Percentiles rank a stretch among this genome's conserved stretches.
These are phyloP conservation scores for Hymenoscyphus infarciens DNA, from an alignment of 2,329 filamentous ascomycete species.

Conservation along the genomic window DNA sequence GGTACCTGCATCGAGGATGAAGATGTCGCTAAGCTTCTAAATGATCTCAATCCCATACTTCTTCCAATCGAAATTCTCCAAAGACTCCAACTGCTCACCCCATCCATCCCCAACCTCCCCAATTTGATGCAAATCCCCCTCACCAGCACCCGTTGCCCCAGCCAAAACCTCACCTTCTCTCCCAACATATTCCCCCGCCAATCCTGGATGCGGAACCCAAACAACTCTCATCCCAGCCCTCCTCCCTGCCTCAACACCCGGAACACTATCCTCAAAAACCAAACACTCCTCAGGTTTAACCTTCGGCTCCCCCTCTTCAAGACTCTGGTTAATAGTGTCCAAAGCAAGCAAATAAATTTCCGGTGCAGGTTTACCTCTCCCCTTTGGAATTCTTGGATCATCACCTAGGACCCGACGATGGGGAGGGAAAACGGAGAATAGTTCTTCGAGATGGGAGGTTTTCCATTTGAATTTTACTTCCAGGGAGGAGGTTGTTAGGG, in stretches of 20 bases:
- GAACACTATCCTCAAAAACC: conserved; percentile 94
- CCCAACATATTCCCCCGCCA: conserved; percentile 72
- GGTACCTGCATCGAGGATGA: too few species aligned
- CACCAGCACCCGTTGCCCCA: conserved; percentile 54
- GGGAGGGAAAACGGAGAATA: conserved; percentile 63
- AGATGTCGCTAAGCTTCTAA: neutral
- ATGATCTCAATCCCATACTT: conserved; percentile 52
- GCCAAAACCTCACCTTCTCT: conserved; percentile 80
- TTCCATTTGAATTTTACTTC: conserved; percentile 40
- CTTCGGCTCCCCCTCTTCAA: conserved; percentile 57
- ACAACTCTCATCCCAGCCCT: conserved; percentile 92
- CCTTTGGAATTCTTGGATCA: conserved; percentile 69
- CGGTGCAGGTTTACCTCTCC: conserved; percentile 88
- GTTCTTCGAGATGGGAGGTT: conserved; percentile 48
- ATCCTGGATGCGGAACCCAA: conserved; percentile 81
- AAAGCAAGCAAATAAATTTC: conserved; percentile 92
- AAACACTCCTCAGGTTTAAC: conserved; percentile 84
- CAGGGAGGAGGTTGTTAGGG: conserved; percentile 71
- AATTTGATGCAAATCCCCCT: conserved; percentile 53
- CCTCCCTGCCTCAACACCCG: conserved; percentile 84
- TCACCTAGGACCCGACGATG: conserved; percentile 81
- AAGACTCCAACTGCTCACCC: conserved; percentile 50
- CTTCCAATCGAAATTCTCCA: conserved; percentile 55
- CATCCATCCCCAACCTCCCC: conserved; percentile 59
- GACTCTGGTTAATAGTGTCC: conserved; percentile 73